Percentiles rank a stretch among this genome's conserved stretches.
Conservation (phyloP, 2,329 filamentous ascomycete genomes). For the Phialocephala sp. region DNA sequence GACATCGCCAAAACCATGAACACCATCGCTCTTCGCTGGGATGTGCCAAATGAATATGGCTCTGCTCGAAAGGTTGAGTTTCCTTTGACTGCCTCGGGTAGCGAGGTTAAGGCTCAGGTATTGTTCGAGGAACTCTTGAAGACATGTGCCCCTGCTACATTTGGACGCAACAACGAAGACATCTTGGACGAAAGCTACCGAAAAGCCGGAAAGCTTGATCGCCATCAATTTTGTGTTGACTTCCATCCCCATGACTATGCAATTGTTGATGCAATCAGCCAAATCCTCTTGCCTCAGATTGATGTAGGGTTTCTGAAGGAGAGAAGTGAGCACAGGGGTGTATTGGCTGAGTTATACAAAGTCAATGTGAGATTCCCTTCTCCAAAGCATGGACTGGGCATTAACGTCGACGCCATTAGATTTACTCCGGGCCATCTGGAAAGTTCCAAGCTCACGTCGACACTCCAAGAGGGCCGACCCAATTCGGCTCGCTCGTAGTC, state of each 20-base stretch:
- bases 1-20: background rate
- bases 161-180: conserved; percentile 53
- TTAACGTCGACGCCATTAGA: conserved; percentile 40
- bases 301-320: background rate
- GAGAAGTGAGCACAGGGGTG: conserved; percentile 35
- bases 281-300: conserved; percentile 45
- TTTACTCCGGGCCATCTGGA: conserved; percentile 57
- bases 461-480: conserved; percentile 53
- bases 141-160: conserved; percentile 53
- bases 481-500: conserved; percentile 61
- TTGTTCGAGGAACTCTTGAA: conserved; percentile 38
- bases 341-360: conserved; percentile 62
- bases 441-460: conserved; percentile 60
- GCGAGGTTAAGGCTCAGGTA: conserved; percentile 10
- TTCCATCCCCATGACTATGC: conserved; percentile 58
- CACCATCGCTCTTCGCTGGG: conserved; percentile 24
- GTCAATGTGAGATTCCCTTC: conserved; percentile 57
- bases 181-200: conserved; percentile 59
- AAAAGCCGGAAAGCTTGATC: conserved; percentile 59
- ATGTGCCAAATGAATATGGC: background rate
- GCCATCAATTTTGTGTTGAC: conserved; percentile 50
- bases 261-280: conserved; percentile 56
- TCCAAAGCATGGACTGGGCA: conserved; percentile 31
- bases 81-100: background rate
- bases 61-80: conserved; percentile 7